Conservation (phyloP, 2,329 filamentous ascomycete genomes). For the Sordariomycetes sp. region DNA sequence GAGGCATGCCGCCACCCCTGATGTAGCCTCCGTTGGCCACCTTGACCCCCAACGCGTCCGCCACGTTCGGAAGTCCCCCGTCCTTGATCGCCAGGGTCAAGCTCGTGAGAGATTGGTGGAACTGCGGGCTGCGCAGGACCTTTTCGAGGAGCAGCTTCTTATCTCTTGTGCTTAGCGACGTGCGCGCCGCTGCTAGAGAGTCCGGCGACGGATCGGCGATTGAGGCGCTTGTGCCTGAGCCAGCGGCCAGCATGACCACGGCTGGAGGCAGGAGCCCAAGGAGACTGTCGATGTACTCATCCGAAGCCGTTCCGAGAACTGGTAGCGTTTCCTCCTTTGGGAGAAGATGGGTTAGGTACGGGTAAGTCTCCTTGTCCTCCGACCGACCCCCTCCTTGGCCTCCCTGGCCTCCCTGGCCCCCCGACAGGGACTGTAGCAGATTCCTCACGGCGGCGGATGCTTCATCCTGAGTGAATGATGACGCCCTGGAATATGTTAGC, state of each 20-base stretch:
- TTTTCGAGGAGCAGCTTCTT: conserved; percentile 74
- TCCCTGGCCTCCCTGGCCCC: conserved; percentile 26
- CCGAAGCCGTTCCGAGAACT: conserved; percentile 55
- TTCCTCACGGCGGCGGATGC: conserved; percentile 69
- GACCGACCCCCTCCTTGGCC: conserved; percentile 17
- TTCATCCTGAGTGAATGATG: conserved; percentile 46
- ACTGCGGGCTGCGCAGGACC: conserved; percentile 82
- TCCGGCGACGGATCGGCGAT: conserved; percentile 57
- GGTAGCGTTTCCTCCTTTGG: conserved; percentile 68
- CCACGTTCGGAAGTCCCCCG: conserved; percentile 80
- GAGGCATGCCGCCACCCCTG: conserved; percentile 64
- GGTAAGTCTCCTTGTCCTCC: conserved; percentile 52
- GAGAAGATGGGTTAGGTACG: conserved; percentile 78
- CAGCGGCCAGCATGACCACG: conserved; percentile 66
- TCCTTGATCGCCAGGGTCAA: conserved; percentile 82
- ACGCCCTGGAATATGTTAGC: conserved; percentile 36
- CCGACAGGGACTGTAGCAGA: conserved; percentile 74
- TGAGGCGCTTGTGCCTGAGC: conserved; percentile 38
- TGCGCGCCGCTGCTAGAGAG: conserved; percentile 60
- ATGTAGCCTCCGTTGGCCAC: conserved; percentile 80
- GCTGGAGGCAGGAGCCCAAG: conserved; percentile 69
- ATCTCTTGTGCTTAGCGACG: conserved; percentile 60
- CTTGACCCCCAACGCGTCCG: conserved; percentile 71
- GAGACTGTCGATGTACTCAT: conserved; percentile 61
- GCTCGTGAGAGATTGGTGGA: conserved; percentile 75